These are phyloP conservation scores for Penicillium steckii DNA, from an alignment of 495 filamentous ascomycete genomes.

Conservation along the genomic window DNA sequence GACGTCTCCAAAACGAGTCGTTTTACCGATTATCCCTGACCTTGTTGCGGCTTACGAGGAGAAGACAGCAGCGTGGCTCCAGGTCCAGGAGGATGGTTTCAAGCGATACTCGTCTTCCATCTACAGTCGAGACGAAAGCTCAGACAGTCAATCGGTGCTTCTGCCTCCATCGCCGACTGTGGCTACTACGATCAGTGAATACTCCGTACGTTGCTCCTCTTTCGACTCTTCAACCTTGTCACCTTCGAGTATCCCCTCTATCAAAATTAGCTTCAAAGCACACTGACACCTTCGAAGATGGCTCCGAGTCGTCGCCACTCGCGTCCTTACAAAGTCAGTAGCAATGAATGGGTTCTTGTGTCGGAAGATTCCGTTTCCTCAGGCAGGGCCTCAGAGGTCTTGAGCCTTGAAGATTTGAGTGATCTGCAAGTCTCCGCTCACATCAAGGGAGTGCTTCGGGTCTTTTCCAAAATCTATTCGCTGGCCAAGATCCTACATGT, in stretches of 20 bases:
- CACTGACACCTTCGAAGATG: slow-evolving; percentile 11
- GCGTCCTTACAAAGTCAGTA: slow-evolving; percentile 33
- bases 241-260: not conserved
- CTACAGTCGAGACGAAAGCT: not conserved
- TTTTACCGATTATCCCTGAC: not conserved
- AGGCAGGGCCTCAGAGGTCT: slow-evolving; percentile 2
- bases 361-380: not conserved
- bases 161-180: not conserved
- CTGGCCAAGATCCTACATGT: slow-evolving; percentile 36
- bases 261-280: not conserved
- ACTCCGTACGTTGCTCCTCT: not conserved
- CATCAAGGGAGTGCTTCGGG: slow-evolving; percentile 20
- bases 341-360: slow-evolving; percentile 30
- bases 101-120: slow-evolving; percentile 27
- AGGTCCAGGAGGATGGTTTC: slow-evolving; percentile 15
- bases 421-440: slow-evolving; percentile 17
- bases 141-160: slow-evolving; percentile 2
- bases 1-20: too few species aligned
- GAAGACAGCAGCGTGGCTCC: not conserved
- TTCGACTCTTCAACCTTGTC: not conserved
- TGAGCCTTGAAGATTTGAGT: slow-evolving; percentile 18
- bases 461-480: slow-evolving; percentile 35
- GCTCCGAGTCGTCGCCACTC: slow-evolving; percentile 19
- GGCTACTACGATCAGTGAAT: not conserved
- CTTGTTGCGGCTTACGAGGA: not conserved